Evolutionary conservation across 2,329 filamentous ascomycete genomes (phyloP).

Genomic region (Xylariaceae sp.): DNA sequence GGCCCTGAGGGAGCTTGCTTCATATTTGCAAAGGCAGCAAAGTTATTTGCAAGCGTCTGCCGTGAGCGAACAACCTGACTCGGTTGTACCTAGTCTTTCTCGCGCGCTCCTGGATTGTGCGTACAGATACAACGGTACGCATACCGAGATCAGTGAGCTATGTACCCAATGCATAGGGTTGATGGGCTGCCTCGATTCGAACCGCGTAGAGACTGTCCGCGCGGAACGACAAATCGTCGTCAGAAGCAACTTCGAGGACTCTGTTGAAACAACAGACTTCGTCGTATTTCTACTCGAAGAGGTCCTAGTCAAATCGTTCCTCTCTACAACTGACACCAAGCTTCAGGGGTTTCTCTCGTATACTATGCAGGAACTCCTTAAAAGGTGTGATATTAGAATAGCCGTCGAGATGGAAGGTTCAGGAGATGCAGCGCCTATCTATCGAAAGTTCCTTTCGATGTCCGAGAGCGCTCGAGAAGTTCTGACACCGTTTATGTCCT

Average conservation of each 20-base stretch:
- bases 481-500: slow-evolving; percentile 84
- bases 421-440: slow-evolving; percentile 60
- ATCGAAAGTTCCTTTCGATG: slow-evolving; percentile 75
- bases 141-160: slow-evolving; percentile 68
- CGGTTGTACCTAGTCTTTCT: slow-evolving; percentile 70
- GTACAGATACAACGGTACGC: slow-evolving; percentile 73
- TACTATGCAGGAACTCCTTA: slow-evolving; percentile 89
- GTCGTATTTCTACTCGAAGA: slow-evolving; percentile 82
- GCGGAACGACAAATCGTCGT: slow-evolving; percentile 84
- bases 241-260: slow-evolving; percentile 79
- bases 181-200: slow-evolving; percentile 89
- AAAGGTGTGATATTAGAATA: slow-evolving; percentile 72
- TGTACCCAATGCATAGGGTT: slow-evolving; percentile 84
- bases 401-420: slow-evolving; percentile 49
- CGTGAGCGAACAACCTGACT: slow-evolving; percentile 81
- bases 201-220: slow-evolving; percentile 78
- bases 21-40: slow-evolving; percentile 74
- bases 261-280: slow-evolving; percentile 82
- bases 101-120: slow-evolving; percentile 84
- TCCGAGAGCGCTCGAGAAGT: slow-evolving; percentile 78
- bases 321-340: slow-evolving; percentile 84
- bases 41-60: slow-evolving; percentile 77
- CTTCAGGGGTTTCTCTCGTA: slow-evolving; percentile 91
- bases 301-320: slow-evolving; percentile 86
- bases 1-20: slow-evolving; percentile 75